A percentile compares a stretch with the other conserved stretches of the same genome.
Conservation (phyloP, 1,284 basidiomycete species). For the Leucoagaricus sp. region DNA sequence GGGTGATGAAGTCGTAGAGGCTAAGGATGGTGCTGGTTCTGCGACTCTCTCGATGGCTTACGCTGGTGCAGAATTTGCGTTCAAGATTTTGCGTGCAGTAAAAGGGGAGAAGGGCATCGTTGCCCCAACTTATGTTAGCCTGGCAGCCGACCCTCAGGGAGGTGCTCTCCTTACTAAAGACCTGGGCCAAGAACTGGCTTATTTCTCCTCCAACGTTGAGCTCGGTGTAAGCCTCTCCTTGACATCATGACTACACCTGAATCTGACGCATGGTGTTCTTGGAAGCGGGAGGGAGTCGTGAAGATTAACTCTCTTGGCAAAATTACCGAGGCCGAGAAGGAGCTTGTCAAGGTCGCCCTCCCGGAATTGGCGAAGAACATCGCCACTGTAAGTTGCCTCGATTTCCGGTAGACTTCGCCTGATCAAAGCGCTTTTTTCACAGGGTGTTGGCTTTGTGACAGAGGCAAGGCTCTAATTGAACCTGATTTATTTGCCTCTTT, state of each 20-base stretch:
- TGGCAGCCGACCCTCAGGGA: slow-evolving; percentile 74
- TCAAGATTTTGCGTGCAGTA: slow-evolving; percentile 80
- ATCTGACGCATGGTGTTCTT: background rate
- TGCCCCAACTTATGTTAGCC: slow-evolving; percentile 85
- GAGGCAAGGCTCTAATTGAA: slow-evolving; percentile 24
- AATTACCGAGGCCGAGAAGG: slow-evolving; percentile 72
- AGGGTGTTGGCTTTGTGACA: slow-evolving; percentile 37
- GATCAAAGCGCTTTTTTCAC: slow-evolving; percentile 3
- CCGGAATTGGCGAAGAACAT: slow-evolving; percentile 86
- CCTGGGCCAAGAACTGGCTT: slow-evolving; percentile 69
- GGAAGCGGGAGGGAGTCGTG: slow-evolving; percentile 75
- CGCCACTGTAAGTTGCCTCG: slow-evolving; percentile 37
- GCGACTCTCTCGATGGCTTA: slow-evolving; percentile 95
- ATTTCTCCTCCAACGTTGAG: slow-evolving; percentile 84
- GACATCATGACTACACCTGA: slow-evolving; percentile 2
- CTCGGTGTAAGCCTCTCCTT: slow-evolving; percentile 65
- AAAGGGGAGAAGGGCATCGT: slow-evolving; percentile 88
- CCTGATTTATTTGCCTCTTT: background rate
- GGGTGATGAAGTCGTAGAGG: slow-evolving; percentile 90
- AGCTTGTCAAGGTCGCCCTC: slow-evolving; percentile 76
- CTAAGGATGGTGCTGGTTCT: slow-evolving; percentile 87
- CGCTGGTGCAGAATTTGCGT: slow-evolving; percentile 85
- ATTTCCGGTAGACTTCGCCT: background rate
- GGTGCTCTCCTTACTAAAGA: slow-evolving; percentile 65
- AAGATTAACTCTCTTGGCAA: slow-evolving; percentile 80